A percentile compares a stretch with the other conserved stretches of the same genome.
phyloP scores from a whole-genome alignment of 1,139 yeast genomes.

The Arxiozyma bovina region DNA sequence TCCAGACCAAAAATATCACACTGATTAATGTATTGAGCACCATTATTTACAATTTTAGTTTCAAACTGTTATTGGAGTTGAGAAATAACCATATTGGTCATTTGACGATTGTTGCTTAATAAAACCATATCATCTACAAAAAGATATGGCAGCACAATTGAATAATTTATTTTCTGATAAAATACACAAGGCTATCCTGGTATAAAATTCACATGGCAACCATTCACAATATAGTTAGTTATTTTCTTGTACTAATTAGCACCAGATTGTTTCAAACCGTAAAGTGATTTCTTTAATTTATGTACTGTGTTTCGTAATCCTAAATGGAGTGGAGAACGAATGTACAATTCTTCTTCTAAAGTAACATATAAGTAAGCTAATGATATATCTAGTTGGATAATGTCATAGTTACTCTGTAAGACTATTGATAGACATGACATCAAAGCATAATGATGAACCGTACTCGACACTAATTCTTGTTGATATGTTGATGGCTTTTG shows the following conservation, averaged over 20 bases:
- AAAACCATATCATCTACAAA: constrained; percentile 11
- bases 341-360: constrained; percentile 13
- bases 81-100: not conserved
- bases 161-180: not conserved
- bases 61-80: not conserved
- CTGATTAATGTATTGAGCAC: not conserved
- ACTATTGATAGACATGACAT: constrained; percentile 5
- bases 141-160: constrained; percentile 1
- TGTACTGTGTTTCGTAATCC: constrained; percentile 5
- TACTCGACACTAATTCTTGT: constrained; percentile 3
- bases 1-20: constrained; percentile 1
- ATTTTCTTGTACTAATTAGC: constrained; percentile 10
- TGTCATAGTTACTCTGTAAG: constrained; percentile 1
- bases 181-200: constrained; percentile 9
- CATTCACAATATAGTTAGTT: not conserved
- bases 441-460: constrained; percentile 7
- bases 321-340: constrained; percentile 12
- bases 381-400: constrained; percentile 10
- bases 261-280: constrained; percentile 11
- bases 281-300: constrained; percentile 7
- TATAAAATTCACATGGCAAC: constrained; percentile 5
- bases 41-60: not conserved
- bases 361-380: constrained; percentile 14
- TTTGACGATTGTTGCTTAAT: not conserved
- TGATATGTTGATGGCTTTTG: constrained; percentile 6